These are phyloP conservation scores for Fusarium annulatum DNA, from an alignment of 2,329 filamentous ascomycete genomes.

Conservation along the genomic window DNA sequence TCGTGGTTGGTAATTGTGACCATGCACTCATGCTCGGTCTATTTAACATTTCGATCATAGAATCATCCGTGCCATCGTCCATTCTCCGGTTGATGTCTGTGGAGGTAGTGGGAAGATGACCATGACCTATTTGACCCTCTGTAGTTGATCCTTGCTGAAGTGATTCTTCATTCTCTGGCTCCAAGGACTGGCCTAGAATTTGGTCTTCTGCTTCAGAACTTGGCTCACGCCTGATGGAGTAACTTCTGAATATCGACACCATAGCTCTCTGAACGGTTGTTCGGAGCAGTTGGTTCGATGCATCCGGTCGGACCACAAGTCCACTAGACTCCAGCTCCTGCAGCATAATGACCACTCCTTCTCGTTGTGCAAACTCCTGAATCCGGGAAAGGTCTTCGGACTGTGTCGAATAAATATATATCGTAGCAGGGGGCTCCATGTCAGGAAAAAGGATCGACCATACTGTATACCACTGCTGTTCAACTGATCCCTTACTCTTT, in stretches of 20 bases:
- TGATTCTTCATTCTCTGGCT: too few relatives aligned
- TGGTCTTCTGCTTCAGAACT: background rate
- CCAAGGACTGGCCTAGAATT: too few relatives aligned
- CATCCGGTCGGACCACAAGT: background rate
- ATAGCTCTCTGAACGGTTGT: background rate
- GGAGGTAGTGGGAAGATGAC: rapidly evolving
- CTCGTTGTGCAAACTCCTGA: background rate
- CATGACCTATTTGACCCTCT: rapidly evolving
- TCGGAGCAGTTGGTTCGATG: background rate
- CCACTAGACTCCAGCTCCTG: background rate
- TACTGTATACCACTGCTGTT: background rate
- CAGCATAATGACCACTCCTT: background rate
- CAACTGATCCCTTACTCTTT: background rate
- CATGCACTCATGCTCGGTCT: too few relatives aligned
- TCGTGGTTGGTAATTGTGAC: background rate
- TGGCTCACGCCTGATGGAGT: rapidly evolving
- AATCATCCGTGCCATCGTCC: rapidly evolving
- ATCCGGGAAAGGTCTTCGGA: background rate
- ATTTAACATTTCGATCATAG: rapidly evolving
- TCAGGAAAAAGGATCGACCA: background rate
- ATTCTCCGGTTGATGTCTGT: rapidly evolving
- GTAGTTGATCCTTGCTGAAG: background rate
- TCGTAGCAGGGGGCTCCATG: rapidly evolving
- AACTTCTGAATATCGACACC: background rate
- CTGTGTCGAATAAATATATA: background rate